Base-by-base conservation (phyloP, 179 eudicot species). In the Spergularia azorica region DNA sequence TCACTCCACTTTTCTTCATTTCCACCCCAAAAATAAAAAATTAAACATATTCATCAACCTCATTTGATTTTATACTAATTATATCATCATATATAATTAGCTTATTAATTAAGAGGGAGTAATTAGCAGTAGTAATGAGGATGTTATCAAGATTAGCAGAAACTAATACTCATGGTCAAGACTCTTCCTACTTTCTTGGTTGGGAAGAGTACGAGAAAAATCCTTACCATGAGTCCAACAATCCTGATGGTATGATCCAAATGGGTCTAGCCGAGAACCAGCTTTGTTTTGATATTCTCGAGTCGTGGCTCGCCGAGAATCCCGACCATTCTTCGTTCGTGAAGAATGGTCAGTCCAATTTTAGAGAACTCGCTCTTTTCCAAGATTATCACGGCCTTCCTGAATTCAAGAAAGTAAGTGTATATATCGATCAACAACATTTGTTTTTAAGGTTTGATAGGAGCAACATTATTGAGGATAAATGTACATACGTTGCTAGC, bases 211-310 rank as follows among this genome's bases (percentile, higher is more conserved):
- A 95, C 64, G 92, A 93, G 86, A 93, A 93, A 70, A 93, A 90
- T 65, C 99, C 97, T 0, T 91, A 87, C 74, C 77, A 93, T 64
- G 90, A 87, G 32, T 48, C 77, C 17, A 38, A 18, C 0, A 95
- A 95, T 79, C 94, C 94, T 0, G 75, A 79, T 0, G 99, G 99
- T 17, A 95, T 95, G 77, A 95, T 95, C 62, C 99, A 95, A 81
- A 95, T 95, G 99, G 99, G 99, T 0, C 91, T 95, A 0, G 97
- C 99, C 2, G 99, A 95, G 66, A 95, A 95, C 74, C 98, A 92
- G 88, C 90, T 95, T 36, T 95, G 92, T 0, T 95, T 95, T 20
- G 98, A 95, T 83, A 86, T 91, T n/a, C 78, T 95, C 4, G 98
- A 95, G 75, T 79, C 88, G 0, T 95, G 99, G 99, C 73, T 95